These are phyloP conservation scores for Knufia fluminis DNA, from an alignment of 2,329 filamentous ascomycete genomes.

Conservation along the genomic window DNA sequence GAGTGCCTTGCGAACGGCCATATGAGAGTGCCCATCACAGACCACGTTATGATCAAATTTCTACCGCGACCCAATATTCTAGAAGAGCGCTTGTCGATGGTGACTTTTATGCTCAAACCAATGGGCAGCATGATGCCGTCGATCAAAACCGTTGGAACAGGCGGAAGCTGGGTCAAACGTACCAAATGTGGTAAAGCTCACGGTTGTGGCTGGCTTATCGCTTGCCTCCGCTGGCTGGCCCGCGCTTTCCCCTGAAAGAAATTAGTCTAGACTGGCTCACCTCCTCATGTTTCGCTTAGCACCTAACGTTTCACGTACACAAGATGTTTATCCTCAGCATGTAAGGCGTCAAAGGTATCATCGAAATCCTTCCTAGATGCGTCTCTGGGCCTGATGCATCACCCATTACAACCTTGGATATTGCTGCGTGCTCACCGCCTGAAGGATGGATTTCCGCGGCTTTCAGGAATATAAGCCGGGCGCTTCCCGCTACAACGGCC, in stretches of 20 bases:
- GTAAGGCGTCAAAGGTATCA: background rate
- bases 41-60: background rate
- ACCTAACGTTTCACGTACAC: background rate
- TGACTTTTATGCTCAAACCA: background rate
- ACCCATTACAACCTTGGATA: background rate
- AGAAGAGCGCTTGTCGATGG: too few species aligned
- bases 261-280: background rate
- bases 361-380: background rate
- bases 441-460: slow-evolving; percentile 6
- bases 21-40: too few species aligned
- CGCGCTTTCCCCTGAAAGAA: background rate
- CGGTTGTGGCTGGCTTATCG: slow-evolving; percentile 1
- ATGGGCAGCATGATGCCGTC: too few species aligned
- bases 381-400: background rate
- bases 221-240: background rate
- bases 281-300: background rate
- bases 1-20: too few species aligned
- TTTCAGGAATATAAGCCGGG: slow-evolving; percentile 11
- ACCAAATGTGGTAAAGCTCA: background rate
- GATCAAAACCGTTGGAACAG: background rate
- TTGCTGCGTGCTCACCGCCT: too few species aligned
- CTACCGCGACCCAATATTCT: too few species aligned
- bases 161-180: background rate
- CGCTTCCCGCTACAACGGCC: slow-evolving; percentile 11
- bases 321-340: background rate